Conservation (phyloP, 257 asterid genomes). For the Petunia axillaris region DNA sequence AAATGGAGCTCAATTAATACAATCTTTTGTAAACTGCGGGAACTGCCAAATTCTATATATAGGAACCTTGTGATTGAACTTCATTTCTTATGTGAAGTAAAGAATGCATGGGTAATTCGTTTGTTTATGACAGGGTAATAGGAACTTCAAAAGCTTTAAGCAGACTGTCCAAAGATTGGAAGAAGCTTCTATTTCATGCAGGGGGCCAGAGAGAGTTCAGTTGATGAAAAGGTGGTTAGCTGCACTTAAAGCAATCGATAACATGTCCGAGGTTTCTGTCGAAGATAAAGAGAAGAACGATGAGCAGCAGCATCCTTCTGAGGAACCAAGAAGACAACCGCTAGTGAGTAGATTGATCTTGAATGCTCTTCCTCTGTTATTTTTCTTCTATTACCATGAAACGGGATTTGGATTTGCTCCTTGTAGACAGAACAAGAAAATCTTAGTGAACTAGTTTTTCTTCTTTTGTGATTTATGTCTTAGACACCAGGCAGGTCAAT, state of each 20-base stretch:
- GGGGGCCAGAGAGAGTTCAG: constrained; percentile 84
- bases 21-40: background rate
- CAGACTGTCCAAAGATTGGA: constrained; percentile 94
- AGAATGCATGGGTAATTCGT: background rate
- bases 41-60: background rate
- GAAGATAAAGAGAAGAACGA: constrained; percentile 59
- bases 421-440: background rate
- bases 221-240: constrained; percentile 91
- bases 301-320: constrained; percentile 59
- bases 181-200: constrained; percentile 92
- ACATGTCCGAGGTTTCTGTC: constrained; percentile 40
- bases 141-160: constrained; percentile 77
- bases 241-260: constrained; percentile 65
- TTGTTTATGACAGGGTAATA: constrained; percentile 56
- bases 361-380: background rate
- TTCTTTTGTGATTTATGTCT: background rate
- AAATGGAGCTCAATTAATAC: background rate
- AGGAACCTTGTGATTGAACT: constrained; percentile 19
- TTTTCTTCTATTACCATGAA: background rate
- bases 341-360: constrained; percentile 50
- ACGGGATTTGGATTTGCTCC: background rate
- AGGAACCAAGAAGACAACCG: constrained; percentile 71
- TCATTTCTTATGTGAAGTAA: background rate
- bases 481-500: background rate
- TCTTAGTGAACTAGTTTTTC: constrained; percentile 2